Base-by-base conservation (phyloP, 257 asterid genomes). In the Thymus mandschuricus region DNA sequence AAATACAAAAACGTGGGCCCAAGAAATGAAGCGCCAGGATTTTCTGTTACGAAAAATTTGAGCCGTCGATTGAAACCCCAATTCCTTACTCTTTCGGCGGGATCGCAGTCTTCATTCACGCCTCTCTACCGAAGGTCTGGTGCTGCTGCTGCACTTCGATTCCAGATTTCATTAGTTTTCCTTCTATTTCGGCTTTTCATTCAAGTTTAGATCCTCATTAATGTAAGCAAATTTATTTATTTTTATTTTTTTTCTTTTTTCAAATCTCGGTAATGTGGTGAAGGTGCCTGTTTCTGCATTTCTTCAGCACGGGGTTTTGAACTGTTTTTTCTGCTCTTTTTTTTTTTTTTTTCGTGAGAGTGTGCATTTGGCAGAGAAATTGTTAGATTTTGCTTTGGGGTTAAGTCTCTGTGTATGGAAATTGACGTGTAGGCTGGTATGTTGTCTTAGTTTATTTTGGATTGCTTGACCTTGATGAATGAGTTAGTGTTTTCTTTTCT, bases 71-170 rank as follows among this genome's bases (percentile, higher is more conserved):
- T 38, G 8, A 38, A 38, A 54, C 30, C 64, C 73, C 64, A 68
- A 40, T 54, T 67, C 61, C 8, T 15, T n/a, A 6, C 67, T 21
- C 60, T 68, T 68, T 52, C 72, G 61, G 72, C 51, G 72, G 61
- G 72, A 66, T 68, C 63, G 62, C 63, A 15, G 41, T 35, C 49
- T 50, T 50, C 52, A 35, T 50, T 50, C 52, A 35, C 2, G 12
- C 46, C 12, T 52, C 29, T 52, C 28, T n/a, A 40, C 12, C 64
- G 1, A 45, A 12, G 64, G 34, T 56, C 27, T 41, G 72, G 28
- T 50, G 56, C 56, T 41, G 72, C 56, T 50, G 56, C 56, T 50
- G 56, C 28, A 13, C 56, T 50, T 50, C 29, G 28, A 13, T n/a
- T n/a, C n/a, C 56, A 10, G 21, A 46, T 46, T 46, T 3, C 15